Percentiles rank a stretch among this genome's conserved stretches.
Conservation (phyloP, 192 early-diverging fungal species). For the Umbelopsis isabellina region DNA sequence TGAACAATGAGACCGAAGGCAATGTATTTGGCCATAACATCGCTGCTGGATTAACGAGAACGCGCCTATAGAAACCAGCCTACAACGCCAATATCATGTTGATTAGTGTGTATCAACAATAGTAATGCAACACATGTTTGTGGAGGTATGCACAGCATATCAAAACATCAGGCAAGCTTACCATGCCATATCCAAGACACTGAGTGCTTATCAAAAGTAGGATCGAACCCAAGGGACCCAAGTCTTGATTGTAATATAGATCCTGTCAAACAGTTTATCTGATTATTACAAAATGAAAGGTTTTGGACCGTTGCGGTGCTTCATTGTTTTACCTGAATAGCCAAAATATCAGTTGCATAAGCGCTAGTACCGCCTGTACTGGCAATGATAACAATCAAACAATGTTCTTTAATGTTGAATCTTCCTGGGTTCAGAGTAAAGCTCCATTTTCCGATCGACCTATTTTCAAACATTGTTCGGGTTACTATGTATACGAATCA, state of each 20-base stretch:
- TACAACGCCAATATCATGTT: background rate
- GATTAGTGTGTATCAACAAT: no score
- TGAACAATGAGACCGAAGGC: conserved; percentile 30
- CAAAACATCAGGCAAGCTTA: background rate
- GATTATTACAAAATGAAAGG: background rate
- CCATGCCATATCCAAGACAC: conserved; percentile 37
- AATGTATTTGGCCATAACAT: conserved; percentile 27
- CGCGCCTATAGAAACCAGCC: conserved; percentile 21
- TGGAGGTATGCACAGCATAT: no score
- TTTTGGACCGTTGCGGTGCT: background rate
- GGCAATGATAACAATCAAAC: conserved; percentile 48
- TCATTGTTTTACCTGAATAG: conserved; percentile 21
- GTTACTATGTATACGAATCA: background rate
- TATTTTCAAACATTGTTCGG: background rate
- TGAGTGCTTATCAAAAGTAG: conserved; percentile 36
- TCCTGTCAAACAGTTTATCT: conserved; percentile 23
- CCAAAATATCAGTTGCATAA: conserved; percentile 40
- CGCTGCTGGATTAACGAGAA: conserved; percentile 21
- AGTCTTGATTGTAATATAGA: conserved; percentile 42
- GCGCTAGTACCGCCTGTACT: conserved; percentile 47
- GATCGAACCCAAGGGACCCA: conserved; percentile 24
- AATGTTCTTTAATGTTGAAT: conserved; percentile 54
- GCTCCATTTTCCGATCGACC: conserved; percentile 11
- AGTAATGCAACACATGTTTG: no score
- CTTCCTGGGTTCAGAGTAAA: conserved; percentile 45